Conservation (phyloP, 164 flowering plant species). For the Dillenia suffruticosa region DNA sequence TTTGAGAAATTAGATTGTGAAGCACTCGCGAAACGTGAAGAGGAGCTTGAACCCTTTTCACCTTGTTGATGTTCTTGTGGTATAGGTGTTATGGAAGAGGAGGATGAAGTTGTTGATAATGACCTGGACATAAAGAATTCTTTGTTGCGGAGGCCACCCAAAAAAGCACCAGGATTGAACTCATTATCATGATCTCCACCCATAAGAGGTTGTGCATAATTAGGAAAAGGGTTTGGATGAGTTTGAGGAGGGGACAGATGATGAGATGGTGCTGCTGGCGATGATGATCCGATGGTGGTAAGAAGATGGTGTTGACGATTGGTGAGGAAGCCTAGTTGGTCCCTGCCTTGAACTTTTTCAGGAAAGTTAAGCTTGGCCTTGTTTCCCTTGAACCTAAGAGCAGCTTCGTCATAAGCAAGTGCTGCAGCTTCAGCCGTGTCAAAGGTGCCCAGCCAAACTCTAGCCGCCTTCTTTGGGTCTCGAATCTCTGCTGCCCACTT, state of each 20-base stretch:
- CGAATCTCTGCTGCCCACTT: constrained; percentile 91
- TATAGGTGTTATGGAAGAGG: constrained; percentile 21
- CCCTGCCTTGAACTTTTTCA: constrained; percentile 49
- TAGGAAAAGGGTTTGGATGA: constrained; percentile 20
- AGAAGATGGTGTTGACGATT: constrained; percentile 9
- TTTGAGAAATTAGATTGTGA: too few species aligned
- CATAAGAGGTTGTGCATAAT: constrained; percentile 28
- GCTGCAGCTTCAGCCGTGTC: constrained; percentile 81
- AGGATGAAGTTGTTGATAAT: constrained; percentile 15
- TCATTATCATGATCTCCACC: constrained; percentile 15
- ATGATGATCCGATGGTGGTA: background rate
- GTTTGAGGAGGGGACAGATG: constrained; percentile 2
- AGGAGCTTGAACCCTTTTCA: too few species aligned
- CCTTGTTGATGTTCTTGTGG: constrained; percentile 5
- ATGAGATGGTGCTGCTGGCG: background rate
- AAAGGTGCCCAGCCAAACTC: constrained; percentile 84
- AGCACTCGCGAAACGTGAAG: too few species aligned
- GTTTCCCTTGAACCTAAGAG: constrained; percentile 67
- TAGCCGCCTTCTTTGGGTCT: constrained; percentile 73
- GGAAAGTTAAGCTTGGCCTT: constrained; percentile 85
- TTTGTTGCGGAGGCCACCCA: constrained; percentile 7
- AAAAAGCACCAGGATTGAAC: background rate
- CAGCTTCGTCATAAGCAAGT: constrained; percentile 74
- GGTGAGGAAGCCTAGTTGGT: constrained; percentile 24
- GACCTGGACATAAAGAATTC: constrained; percentile 2